Evolutionary conservation across 129 eudicot species (phyloP), one percentile per base, ranked within the genome.

Genomic region (Calendula officinalis): DNA sequence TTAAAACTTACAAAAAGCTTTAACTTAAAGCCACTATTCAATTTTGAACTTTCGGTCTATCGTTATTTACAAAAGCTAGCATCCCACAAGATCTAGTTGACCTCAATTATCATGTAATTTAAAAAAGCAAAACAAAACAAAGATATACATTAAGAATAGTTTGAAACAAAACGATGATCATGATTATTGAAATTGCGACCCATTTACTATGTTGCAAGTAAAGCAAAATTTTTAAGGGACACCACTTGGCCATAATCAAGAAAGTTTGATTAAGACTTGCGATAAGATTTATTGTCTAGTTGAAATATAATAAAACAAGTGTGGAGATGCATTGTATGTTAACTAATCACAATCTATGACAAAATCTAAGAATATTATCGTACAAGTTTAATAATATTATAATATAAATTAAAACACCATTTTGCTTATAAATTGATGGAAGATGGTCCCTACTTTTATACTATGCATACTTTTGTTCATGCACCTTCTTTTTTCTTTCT

Each of bases 231-330:
- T n/a, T 39, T 22, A 27, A 1, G 56, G 12, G 35, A 8, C 7
- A 56, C 15, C 36, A 56, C 37, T 56, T 33, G 73, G 45, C 71
- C 62, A 66, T 38, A 37, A 27, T 61, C 62, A 37, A 70, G 35
- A 60, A 73, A 65, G 78, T 47, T 57, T 38, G 72, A 73, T 65
- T 37, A 38, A 38, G 78, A 73, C 60, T 46, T 65, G 73, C 47
- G 54, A 73, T 48, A 56, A 58, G 38, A 65, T 57, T 66, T 73
- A 50, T 52, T 47, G 66, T 56, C 13, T n/a, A 49, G 51, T 48
- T 60, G 62, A 34, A 50, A 73, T 56, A 56, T 40, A 27, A 73
- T 73, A 73, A 51, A 60, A 50, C 60, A 46, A 50, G 8, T 62
- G 51, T 52, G 46, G 40, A 61, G 69, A 62, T 71, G 35, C 68